Evolutionary conservation across 2,329 filamentous ascomycete species (phyloP).

Genomic region (Paracorniculantispora psalliotae): DNA sequence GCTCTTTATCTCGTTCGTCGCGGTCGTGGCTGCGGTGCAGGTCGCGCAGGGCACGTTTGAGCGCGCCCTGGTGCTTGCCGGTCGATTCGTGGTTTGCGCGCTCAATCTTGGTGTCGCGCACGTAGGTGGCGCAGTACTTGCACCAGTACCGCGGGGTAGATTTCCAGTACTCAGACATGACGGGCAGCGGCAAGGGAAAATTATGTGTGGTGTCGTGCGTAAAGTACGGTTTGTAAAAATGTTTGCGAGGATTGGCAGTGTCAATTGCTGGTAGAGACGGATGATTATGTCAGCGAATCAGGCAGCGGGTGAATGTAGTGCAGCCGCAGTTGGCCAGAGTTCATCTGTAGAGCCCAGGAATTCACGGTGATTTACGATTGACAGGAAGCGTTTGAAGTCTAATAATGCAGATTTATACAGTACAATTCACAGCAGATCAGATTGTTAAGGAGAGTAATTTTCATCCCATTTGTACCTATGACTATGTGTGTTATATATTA

Average conservation of each 20-base stretch:
- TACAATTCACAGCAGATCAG: too few species aligned
- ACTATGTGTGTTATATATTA: conserved; percentile 16
- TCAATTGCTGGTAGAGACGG: not conserved
- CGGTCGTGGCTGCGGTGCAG: conserved; percentile 81
- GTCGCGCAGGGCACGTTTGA: conserved; percentile 86
- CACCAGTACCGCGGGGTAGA: conserved; percentile 97
- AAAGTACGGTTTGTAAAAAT: not conserved
- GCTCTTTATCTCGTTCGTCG: conserved; percentile 74
- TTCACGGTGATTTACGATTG: too few species aligned
- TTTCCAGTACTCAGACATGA: conserved; percentile 98
- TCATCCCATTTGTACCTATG: conserved; percentile 13
- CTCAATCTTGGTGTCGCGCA: conserved; percentile 89
- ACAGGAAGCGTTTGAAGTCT: too few species aligned
- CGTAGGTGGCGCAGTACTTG: conserved; percentile 88
- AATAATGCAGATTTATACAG: too few species aligned
- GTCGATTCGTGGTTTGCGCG: conserved; percentile 85
- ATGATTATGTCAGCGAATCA: conserved; percentile 2
- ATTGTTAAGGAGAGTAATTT: not conserved
- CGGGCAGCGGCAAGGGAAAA: not conserved
- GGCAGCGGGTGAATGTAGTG: too few species aligned
- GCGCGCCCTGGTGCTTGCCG: conserved; percentile 73
- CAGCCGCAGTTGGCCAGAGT: too few species aligned
- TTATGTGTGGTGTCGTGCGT: not conserved
- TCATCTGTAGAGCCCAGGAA: too few species aligned
- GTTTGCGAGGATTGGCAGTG: not conserved